Base-by-base conservation (phyloP, 2,329 filamentous ascomycete genomes). In the Colletotrichum sansevieriae region DNA sequence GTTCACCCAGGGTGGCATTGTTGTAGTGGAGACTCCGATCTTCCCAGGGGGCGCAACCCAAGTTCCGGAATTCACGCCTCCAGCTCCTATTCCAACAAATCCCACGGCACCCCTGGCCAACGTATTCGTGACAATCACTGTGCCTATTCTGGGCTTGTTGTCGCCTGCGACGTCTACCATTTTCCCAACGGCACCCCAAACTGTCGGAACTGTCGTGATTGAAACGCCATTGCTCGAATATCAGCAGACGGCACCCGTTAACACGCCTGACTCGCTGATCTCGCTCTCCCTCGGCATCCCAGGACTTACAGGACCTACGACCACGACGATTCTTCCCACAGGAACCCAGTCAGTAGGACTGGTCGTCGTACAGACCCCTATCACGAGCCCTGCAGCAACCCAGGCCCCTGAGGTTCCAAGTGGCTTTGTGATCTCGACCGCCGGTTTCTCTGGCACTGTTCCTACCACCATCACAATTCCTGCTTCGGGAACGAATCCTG, bases 21-120 rank as follows among this genome's bases (percentile, higher is more conserved):
- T 70, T n/a, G n/a, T 70, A 4, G 13, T 70, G 15, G 63, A 70
- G 46, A 68, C 67, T 12, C 65, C 65, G 4, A 43, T 68, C 25
- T 65, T 68, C 57, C 33, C 63, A 22, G 57, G 52, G 33, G 52
- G 44, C 8, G 55, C 33, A n/a, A 18, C 25, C 4, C 29, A 29
- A 12, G 25, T 52, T 1, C 15, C 49, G 35, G 39, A 3, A 18
- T 35, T 13, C 13, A 35, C 13, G 25, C 29, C 25, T 4, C 22
- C 47, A 51, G 47, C 22, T 25, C 49, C 49, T 9, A 33, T 25
- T 33, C 15, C 15, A 8, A 33, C 49, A 22, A 33, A 52, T 22
- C 49, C 25, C 5, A 29, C 25, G 3, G 49, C n/a, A 3, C 43
- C 43, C 13, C 57, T 60, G 29, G 25, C 49, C 29, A 35, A 60